Evolutionary conservation across 2,329 filamentous ascomycete species (phyloP).

Genomic region (Epicoccum sorghinum): DNA sequence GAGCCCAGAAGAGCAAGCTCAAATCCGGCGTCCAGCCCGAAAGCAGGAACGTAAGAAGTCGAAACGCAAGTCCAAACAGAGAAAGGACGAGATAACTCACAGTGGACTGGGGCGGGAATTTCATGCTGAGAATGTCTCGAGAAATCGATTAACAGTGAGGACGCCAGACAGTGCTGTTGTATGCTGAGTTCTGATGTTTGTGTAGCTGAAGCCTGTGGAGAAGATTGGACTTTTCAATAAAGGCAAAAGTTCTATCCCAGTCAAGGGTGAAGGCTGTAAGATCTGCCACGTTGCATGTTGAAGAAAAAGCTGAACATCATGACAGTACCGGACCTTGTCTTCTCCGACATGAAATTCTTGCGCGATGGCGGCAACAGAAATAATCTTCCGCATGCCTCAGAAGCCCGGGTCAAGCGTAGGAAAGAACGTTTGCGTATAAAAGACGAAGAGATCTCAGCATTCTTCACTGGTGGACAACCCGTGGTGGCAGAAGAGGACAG

Average conservation of each 20-base stretch:
- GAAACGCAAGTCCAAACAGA: slow-evolving; percentile 46
- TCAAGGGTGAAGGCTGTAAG: slow-evolving; percentile 52
- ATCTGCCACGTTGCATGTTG: slow-evolving; percentile 16
- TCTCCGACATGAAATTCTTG: slow-evolving; percentile 59
- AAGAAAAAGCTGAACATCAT: slow-evolving; percentile 24
- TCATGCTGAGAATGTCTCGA: slow-evolving; percentile 52
- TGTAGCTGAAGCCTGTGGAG: slow-evolving; percentile 51
- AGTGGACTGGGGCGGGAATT: slow-evolving; percentile 51
- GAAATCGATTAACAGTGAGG: slow-evolving; percentile 55
- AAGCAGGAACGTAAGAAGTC: slow-evolving; percentile 40
- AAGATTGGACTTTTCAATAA: slow-evolving; percentile 56
- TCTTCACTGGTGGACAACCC: slow-evolving; percentile 48
- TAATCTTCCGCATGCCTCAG: slow-evolving; percentile 28
- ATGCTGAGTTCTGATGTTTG: slow-evolving; percentile 32
- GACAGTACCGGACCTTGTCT: slow-evolving; percentile 58
- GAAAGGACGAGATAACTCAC: slow-evolving; percentile 44
- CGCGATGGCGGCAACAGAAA: slow-evolving; percentile 42
- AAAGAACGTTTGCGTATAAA: slow-evolving; percentile 40
- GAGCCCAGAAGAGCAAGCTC: slow-evolving; percentile 33
- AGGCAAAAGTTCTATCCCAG: slow-evolving; percentile 54
- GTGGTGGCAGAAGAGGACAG: slow-evolving; percentile 30
- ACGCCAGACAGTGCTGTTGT: slow-evolving; percentile 15
- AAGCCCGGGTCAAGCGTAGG: slow-evolving; percentile 38
- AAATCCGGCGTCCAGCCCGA: slow-evolving; percentile 20
- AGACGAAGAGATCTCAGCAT: slow-evolving; percentile 53